Evolutionary conservation across 2,329 filamentous ascomycete genomes (phyloP).

Genomic region (Xylaria sp.): DNA sequence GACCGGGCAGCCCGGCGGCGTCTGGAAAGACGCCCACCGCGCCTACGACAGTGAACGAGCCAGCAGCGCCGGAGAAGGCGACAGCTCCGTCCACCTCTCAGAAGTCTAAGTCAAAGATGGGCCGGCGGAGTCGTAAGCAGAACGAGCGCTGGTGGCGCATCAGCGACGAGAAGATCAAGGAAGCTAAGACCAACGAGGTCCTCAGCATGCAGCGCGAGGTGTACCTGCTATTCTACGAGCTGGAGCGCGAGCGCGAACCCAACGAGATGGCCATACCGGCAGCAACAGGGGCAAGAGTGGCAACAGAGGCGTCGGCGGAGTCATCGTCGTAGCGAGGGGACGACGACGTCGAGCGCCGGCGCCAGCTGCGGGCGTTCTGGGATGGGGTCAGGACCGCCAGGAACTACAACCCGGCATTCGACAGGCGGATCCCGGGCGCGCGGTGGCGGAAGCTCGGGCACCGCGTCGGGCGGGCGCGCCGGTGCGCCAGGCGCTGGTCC

Average conservation of each 20-base stretch:
- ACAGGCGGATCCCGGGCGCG: neutral
- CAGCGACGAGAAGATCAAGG: constrained; percentile 94
- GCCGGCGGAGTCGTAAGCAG: constrained; percentile 53
- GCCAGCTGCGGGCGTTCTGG: neutral
- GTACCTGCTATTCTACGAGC: constrained; percentile 93
- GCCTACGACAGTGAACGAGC: constrained; percentile 27
- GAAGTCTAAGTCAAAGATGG: constrained; percentile 14
- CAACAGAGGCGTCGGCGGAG: neutral
- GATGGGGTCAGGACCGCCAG: neutral
- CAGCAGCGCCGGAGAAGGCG: constrained; percentile 27
- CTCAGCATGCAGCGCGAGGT: constrained; percentile 94
- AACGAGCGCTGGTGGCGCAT: constrained; percentile 95
- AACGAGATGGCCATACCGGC: constrained; percentile 23
- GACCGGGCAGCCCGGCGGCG: constrained; percentile 33
- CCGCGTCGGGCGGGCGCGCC: neutral
- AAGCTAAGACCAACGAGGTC: constrained; percentile 90
- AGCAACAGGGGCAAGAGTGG: too few relatives aligned
- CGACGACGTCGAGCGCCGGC: neutral
- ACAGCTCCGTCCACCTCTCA: constrained; percentile 6
- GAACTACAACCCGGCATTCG: neutral
- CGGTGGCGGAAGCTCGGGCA: neutral
- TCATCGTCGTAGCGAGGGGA: neutral
- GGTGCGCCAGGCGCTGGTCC: neutral
- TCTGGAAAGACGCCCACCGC: constrained; percentile 23
- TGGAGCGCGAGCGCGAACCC: constrained; percentile 59